A percentile compares a stretch with the other conserved stretches of the same genome.
These are phyloP conservation scores for Pascua sp. DNA, from an alignment of 1,284 basidiomycete species.

Conservation along the genomic window DNA sequence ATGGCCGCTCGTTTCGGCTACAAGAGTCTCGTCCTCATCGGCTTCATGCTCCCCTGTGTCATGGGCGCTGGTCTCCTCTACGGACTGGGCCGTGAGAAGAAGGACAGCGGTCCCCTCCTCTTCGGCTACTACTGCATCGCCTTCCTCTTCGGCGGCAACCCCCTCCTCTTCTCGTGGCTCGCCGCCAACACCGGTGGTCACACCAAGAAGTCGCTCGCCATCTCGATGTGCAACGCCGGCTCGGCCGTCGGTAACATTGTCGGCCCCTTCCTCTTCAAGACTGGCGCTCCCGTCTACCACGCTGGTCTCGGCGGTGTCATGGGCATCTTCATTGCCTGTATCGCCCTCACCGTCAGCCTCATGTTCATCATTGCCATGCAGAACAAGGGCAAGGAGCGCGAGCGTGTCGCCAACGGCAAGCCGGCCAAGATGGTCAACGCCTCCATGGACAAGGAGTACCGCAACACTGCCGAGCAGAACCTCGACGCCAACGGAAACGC, in stretches of 20 bases:
- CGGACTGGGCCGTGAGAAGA: constrained; percentile 17
- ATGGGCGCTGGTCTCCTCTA: constrained; percentile 38
- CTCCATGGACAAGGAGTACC: constrained; percentile 29
- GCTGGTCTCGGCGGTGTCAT: constrained; percentile 31
- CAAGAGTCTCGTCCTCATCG: constrained; percentile 30
- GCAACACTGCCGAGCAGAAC: constrained; percentile 13
- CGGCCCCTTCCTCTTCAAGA: constrained; percentile 33
- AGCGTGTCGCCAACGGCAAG: constrained; percentile 39
- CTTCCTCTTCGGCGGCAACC: constrained; percentile 39
- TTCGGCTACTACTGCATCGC: constrained; percentile 25
- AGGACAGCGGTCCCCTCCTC: constrained; percentile 14
- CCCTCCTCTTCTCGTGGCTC: constrained; percentile 30
- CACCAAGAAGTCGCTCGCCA: constrained; percentile 38
- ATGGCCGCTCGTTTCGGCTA: constrained; percentile 22
- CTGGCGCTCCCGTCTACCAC: constrained; percentile 28
- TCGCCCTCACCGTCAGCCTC: constrained; percentile 6
- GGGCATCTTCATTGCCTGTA: constrained; percentile 31
- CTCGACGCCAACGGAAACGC: constrained; percentile 11
- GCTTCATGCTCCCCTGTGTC: constrained; percentile 34
- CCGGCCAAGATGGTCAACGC: constrained; percentile 39
- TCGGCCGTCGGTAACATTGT: constrained; percentile 27
- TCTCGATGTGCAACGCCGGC: constrained; percentile 30
- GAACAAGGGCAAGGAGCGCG: constrained; percentile 38
- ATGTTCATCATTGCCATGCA: constrained; percentile 21
- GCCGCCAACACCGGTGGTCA: constrained; percentile 33